A percentile compares a stretch with the other conserved stretches of the same genome.
These are phyloP conservation scores for Elaeis guineensis DNA, from an alignment of 176 grass and related monocot genomes.

Conservation along the genomic window DNA sequence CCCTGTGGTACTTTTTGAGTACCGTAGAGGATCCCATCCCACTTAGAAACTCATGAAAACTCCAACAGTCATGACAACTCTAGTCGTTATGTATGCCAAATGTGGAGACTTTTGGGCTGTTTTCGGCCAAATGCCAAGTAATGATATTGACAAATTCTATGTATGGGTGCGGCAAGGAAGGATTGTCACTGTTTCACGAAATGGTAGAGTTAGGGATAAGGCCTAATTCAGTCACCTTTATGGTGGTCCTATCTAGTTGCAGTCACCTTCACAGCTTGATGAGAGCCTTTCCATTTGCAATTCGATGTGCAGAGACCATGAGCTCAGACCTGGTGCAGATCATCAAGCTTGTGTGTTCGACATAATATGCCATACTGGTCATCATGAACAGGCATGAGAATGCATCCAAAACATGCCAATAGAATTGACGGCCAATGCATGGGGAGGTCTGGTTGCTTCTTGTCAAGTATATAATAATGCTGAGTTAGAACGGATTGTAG, in stretches of 20 bases:
- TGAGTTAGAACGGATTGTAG: slow-evolving; percentile 7
- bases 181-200: slow-evolving; percentile 6
- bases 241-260: slow-evolving; percentile 9
- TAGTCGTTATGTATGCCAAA: slow-evolving; percentile 10
- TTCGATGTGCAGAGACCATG: slow-evolving; percentile 6
- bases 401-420: slow-evolving; percentile 25
- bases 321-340: neutral
- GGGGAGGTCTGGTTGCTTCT: slow-evolving; percentile 10
- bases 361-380: too few relatives aligned
- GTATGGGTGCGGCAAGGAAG: slow-evolving; percentile 10
- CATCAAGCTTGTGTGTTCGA: slow-evolving; percentile 12
- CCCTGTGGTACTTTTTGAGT: too few relatives aligned
- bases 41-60: too few relatives aligned
- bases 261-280: slow-evolving; percentile 13
- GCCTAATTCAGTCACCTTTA: slow-evolving; percentile 16
- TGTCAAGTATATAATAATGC: slow-evolving; percentile 18
- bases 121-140: slow-evolving; percentile 7
- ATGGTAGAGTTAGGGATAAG: slow-evolving; percentile 1
- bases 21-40: too few relatives aligned
- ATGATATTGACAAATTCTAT: slow-evolving; percentile 16
- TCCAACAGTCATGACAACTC: neutral
- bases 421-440: slow-evolving; percentile 8
- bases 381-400: neutral
- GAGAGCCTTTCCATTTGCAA: slow-evolving; percentile 4
- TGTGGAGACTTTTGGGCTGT: slow-evolving; percentile 5